Percentiles rank a stretch among this genome's conserved stretches.
These are phyloP conservation scores for Daldinia sp. DNA, from an alignment of 2,329 filamentous ascomycete genomes.

Conservation along the genomic window DNA sequence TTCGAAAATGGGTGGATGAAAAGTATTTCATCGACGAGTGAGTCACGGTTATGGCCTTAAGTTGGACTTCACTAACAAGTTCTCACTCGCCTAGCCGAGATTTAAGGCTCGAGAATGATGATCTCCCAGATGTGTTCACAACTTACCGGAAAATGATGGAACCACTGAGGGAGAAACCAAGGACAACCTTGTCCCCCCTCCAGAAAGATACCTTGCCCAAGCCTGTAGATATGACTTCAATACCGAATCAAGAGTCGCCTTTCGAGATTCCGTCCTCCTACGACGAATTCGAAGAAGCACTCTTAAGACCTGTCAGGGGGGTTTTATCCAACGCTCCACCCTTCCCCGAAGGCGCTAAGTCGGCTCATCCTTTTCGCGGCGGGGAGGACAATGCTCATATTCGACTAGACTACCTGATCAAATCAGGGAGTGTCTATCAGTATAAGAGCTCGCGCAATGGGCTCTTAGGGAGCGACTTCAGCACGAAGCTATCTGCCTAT, in stretches of 20 bases:
- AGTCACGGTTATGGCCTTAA: constrained; percentile 52
- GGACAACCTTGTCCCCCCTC: constrained; percentile 67
- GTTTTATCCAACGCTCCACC: constrained; percentile 64
- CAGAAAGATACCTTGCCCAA: constrained; percentile 65
- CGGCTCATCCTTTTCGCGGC: constrained; percentile 75
- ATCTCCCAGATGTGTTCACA: constrained; percentile 81
- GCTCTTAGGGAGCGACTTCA: constrained; percentile 76
- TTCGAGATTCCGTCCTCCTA: constrained; percentile 72
- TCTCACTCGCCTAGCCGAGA: constrained; percentile 67
- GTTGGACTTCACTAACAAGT: constrained; percentile 9
- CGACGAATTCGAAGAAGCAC: constrained; percentile 63
- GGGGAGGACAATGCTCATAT: constrained; percentile 72
- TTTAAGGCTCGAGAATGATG: constrained; percentile 66
- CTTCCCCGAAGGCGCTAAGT: constrained; percentile 65
- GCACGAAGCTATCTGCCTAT: constrained; percentile 81
- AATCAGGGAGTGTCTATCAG: constrained; percentile 67
- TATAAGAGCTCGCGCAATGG: constrained; percentile 81
- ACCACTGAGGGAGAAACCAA: constrained; percentile 74
- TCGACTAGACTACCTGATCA: constrained; percentile 71
- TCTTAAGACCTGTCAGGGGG: constrained; percentile 69
- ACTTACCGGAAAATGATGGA: constrained; percentile 79
- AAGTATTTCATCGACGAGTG: constrained; percentile 86
- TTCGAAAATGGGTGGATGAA: constrained; percentile 77
- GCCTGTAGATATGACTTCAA: constrained; percentile 61
- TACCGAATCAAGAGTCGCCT: constrained; percentile 70